Conservation (phyloP, 139 green algal species). For the Chloropicon primus region DNA sequence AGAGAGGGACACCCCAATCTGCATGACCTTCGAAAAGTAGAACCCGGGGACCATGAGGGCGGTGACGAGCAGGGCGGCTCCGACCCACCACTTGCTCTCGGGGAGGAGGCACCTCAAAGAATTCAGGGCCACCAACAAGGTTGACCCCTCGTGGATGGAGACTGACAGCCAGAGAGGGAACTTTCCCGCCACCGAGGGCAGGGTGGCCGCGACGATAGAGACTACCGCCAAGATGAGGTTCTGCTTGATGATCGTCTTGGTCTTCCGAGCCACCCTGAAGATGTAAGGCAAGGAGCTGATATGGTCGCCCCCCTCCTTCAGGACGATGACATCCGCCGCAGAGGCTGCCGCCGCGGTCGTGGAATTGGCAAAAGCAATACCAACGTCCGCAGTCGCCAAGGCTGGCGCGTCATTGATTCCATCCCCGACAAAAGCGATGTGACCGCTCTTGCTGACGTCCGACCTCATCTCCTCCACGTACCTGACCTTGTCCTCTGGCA, state of each 20-base stretch:
- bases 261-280: conserved; percentile 24
- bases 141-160: conserved; percentile 77
- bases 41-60: background rate
- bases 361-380: conserved; percentile 21
- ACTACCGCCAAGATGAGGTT: conserved; percentile 2
- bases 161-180: conserved; percentile 48
- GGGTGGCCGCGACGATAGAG: conserved; percentile 13
- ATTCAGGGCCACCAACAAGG: conserved; percentile 77
- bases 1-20: no score
- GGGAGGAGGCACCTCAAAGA: conserved; percentile 49
- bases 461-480: conserved; percentile 1
- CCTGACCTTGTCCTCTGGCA: conserved; percentile 18
- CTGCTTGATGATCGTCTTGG: conserved; percentile 11
- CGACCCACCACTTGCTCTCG: no score
- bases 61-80: no score
- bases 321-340: conserved; percentile 26
- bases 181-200: conserved; percentile 7
- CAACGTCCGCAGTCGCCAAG: conserved; percentile 25
- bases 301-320: conserved; percentile 19
- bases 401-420: conserved; percentile 31
- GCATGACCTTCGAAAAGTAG: background rate
- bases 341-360: conserved; percentile 18
- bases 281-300: conserved; percentile 18
- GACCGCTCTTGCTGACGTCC: background rate
- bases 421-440: conserved; percentile 27